These are phyloP conservation scores for Tritrichomonas foetus DNA, from an alignment of 208 protist species.

Conservation along the genomic window DNA sequence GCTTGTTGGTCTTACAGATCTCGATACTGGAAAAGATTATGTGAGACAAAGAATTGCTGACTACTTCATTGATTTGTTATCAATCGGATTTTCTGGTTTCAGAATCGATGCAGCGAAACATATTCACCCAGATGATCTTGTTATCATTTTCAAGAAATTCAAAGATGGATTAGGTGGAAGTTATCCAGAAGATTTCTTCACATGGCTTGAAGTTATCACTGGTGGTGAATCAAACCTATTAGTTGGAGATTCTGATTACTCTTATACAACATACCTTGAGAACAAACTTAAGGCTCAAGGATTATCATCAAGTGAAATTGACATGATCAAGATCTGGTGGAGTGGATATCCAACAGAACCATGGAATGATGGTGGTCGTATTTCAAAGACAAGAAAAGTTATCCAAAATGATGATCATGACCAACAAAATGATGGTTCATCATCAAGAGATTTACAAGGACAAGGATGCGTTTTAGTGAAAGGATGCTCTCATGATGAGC, in stretches of 20 bases:
- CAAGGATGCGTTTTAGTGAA: constrained; percentile 60
- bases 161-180: constrained; percentile 56
- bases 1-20: constrained; percentile 59
- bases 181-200: constrained; percentile 60
- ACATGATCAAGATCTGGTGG: constrained; percentile 68
- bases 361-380: background rate
- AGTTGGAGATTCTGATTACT: constrained; percentile 56
- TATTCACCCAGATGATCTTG: constrained; percentile 60
- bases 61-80: constrained; percentile 58
- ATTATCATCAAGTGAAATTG: constrained; percentile 53
- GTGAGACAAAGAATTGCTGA: constrained; percentile 64
- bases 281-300: constrained; percentile 49
- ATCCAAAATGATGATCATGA: constrained; percentile 67
- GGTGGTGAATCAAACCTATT: constrained; percentile 60
- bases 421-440: constrained; percentile 59
- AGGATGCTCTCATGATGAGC: constrained; percentile 59
- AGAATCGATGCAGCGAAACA: constrained; percentile 65
- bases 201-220: constrained; percentile 61
- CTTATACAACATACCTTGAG: constrained; percentile 49
- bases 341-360: constrained; percentile 59
- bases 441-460: constrained; percentile 63
- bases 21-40: constrained; percentile 62
- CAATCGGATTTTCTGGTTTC: constrained; percentile 55
- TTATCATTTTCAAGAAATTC: constrained; percentile 60
- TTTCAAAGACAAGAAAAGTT: constrained; percentile 44